Evolutionary conservation across 208 protist species (phyloP), one percentile per base, ranked within the genome.

Genomic region (Leishmania tarentolae): DNA sequence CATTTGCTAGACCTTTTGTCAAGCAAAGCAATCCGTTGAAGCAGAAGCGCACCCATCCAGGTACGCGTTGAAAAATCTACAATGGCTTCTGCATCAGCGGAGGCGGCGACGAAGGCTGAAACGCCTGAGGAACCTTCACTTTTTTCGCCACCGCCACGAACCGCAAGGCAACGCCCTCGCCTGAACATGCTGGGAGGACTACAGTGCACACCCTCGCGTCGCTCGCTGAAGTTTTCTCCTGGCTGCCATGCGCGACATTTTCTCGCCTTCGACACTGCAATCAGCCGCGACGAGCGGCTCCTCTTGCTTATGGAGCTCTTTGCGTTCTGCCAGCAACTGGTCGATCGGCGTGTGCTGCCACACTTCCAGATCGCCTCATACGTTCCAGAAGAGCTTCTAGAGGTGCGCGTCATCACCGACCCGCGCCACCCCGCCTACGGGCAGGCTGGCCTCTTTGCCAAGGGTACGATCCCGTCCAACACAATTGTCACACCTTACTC

Each of bases 391-490:
- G 82, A 96, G 70, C 81, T 92, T 50, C 88, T 96, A 69, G 93
- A 98, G 85, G 85, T 98, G 68, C 91, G 95, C 40, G 88, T 97
- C 3, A 86, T 97, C 28, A 92, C 90, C 17, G 91, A 97, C 80
- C 86, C 83, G 24, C 88, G 85, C 0, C 95, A 98, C 71, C 95
- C 95, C 6, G 95, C 95, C 15, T 98, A 92, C 81, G 92, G 95
- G n/a, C 95, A 98, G 76, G 87, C 90, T 7, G 95, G 93, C 0
- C 91, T 98, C 35, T 97, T 93, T 83, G 95, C 93, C 4, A 93
- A 89, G 74, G 75, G 72, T 44, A 77, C 79, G 13, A 97, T 98
- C 42, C 88, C 93, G 0, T 61, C 81, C 61, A 95, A 96, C 80
- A 92, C 88, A 7, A 87, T 97, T 56, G 87, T 98, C 28, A 95